Conservation (phyloP, 164 flowering plant genomes). For the Taxillus chinensis region DNA sequence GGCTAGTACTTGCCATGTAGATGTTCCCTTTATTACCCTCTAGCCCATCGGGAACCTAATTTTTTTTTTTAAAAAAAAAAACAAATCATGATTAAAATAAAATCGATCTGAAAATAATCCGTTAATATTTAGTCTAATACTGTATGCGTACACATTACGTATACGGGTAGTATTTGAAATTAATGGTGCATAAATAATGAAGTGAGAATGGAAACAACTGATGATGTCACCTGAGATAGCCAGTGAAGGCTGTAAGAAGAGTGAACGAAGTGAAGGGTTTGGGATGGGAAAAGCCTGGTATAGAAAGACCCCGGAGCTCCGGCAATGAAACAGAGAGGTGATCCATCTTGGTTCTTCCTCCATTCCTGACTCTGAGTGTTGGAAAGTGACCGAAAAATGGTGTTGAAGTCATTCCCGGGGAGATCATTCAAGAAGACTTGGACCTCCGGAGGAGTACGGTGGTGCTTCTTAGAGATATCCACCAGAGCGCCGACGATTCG, state of each 20-base stretch:
- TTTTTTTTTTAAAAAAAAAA: too few species aligned
- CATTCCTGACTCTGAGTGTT: too few species aligned
- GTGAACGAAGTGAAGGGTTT: conserved; percentile 44
- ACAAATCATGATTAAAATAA: too few species aligned
- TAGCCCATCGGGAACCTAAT: conserved; percentile 36
- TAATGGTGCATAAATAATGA: neutral
- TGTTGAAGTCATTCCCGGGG: conserved; percentile 61
- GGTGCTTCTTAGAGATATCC: conserved; percentile 4
- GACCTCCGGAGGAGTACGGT: conserved; percentile 22
- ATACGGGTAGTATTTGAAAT: neutral
- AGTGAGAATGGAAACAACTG: too few species aligned
- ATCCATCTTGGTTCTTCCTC: conserved; percentile 6
- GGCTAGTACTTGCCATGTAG: conserved; percentile 33
- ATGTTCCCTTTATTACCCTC: conserved; percentile 40
- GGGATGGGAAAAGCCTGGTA: conserved; percentile 40
- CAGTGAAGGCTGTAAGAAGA: conserved; percentile 57
- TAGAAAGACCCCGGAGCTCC: conserved; percentile 61
- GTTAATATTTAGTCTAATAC: too few species aligned
- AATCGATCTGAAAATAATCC: too few species aligned
- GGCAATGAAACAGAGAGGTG: conserved; percentile 28
- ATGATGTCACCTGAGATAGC: conserved; percentile 46
- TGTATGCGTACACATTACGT: too few species aligned
- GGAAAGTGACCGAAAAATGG: conserved; percentile 31
- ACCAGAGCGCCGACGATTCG: conserved; percentile 23
- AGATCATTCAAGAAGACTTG: conserved; percentile 51